phyloP scores from a whole-genome alignment of 495 filamentous ascomycete species.

The Coniosporium apollinis region DNA sequence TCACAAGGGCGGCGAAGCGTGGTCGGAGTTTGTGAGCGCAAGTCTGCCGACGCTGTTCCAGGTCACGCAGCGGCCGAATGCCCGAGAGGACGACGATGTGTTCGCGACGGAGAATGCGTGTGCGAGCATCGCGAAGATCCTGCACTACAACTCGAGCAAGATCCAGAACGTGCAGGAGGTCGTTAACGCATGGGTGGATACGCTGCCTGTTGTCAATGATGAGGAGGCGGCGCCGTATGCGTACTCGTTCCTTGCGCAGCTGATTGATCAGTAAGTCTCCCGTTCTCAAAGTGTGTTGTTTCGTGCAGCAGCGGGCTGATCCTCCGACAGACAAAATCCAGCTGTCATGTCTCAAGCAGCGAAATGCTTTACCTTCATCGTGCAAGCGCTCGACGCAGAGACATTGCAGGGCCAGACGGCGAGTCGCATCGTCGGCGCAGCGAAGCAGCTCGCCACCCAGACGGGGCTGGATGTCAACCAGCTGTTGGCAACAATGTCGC shows the following conservation, averaged over 20 bases:
- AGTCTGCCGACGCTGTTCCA: slow-evolving; percentile 69
- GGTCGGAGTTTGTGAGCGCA: slow-evolving; percentile 67
- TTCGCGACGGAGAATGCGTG: slow-evolving; percentile 98
- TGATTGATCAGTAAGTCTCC: slow-evolving; percentile 84
- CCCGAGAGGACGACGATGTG: slow-evolving; percentile 80
- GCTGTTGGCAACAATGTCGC: slow-evolving; percentile 49
- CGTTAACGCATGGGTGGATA: slow-evolving; percentile 67
- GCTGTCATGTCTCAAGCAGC: slow-evolving; percentile 54
- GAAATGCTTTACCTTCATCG: slow-evolving; percentile 68
- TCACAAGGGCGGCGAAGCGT: slow-evolving; percentile 71
- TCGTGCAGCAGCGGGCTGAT: not conserved
- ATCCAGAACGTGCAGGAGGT: slow-evolving; percentile 57
- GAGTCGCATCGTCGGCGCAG: slow-evolving; percentile 50
- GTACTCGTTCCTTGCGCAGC: slow-evolving; percentile 74
- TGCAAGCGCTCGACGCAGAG: slow-evolving; percentile 75
- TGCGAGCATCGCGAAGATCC: slow-evolving; percentile 88
- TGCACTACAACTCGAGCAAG: slow-evolving; percentile 69
- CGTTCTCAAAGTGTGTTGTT: not conserved
- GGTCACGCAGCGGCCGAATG: slow-evolving; percentile 59
- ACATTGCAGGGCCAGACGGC: slow-evolving; percentile 73
- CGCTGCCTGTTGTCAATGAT: slow-evolving; percentile 81
- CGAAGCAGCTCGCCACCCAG: slow-evolving; percentile 52
- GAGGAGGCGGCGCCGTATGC: slow-evolving; percentile 96
- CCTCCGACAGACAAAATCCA: slow-evolving; percentile 62
- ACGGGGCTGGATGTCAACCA: slow-evolving; percentile 54